A percentile compares a stretch with the other conserved stretches of the same genome.
Conservation (phyloP, 805 yeast genomes). For the Candida saitoana region DNA sequence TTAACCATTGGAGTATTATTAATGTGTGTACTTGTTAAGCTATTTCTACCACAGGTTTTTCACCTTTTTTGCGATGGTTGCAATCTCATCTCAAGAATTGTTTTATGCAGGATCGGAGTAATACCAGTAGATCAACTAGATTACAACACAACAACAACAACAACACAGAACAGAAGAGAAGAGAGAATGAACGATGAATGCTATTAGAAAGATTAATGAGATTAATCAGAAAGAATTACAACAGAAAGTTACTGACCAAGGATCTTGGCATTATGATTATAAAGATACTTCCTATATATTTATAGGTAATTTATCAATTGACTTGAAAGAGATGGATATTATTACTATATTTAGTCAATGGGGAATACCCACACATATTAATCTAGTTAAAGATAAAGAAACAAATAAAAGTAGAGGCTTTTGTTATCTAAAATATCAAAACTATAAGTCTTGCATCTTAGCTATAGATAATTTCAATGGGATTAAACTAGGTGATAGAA, state of each 20-base stretch:
- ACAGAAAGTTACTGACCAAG: constrained; percentile 51
- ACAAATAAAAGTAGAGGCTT: constrained; percentile 45
- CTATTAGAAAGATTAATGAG: constrained; percentile 43
- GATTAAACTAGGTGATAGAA: constrained; percentile 45
- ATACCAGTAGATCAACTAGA: background rate
- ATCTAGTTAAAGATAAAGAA: constrained; percentile 59
- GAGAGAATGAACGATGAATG: constrained; percentile 24
- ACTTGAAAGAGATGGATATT: constrained; percentile 71
- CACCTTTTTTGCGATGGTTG: background rate
- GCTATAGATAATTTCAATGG: constrained; percentile 92
- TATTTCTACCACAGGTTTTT: background rate
- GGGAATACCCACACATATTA: constrained; percentile 78
- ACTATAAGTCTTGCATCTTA: constrained; percentile 70
- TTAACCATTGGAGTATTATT: constrained; percentile 13
- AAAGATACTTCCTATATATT: constrained; percentile 70
- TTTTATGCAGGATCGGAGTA: background rate
- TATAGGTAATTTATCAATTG: constrained; percentile 67
- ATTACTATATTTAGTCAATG: constrained; percentile 79
- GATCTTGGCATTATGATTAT: constrained; percentile 90
- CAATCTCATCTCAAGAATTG: constrained; percentile 2
- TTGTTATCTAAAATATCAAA: constrained; percentile 79
- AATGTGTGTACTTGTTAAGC: no score
- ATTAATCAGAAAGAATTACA: constrained; percentile 67
- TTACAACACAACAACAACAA: no score
- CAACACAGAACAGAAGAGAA: no score